These are phyloP conservation scores for Aegilops sharonensis DNA, from an alignment of 176 grass and related monocot species.

Conservation along the genomic window DNA sequence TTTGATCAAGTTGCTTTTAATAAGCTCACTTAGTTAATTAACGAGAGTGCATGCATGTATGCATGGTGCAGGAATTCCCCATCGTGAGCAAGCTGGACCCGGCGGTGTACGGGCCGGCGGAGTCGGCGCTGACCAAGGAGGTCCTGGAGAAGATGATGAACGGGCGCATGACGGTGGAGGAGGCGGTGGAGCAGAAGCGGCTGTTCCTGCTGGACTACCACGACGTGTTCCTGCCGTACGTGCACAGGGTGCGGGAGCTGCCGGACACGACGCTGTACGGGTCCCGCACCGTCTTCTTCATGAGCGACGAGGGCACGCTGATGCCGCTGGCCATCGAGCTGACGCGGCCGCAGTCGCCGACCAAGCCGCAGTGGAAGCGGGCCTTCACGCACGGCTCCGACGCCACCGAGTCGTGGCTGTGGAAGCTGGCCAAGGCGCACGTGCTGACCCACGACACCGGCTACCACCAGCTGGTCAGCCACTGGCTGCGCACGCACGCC, in stretches of 20 bases:
- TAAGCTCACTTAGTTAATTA: not conserved
- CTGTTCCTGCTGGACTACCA: slow-evolving; percentile 88
- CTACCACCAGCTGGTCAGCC: slow-evolving; percentile 83
- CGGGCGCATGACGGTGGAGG: slow-evolving; percentile 44
- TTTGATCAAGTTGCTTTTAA: no score
- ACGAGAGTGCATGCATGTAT: not conserved
- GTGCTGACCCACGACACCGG: slow-evolving; percentile 69
- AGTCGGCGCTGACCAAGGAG: slow-evolving; percentile 62
- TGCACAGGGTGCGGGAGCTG: slow-evolving; percentile 54
- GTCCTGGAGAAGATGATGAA: slow-evolving; percentile 61
- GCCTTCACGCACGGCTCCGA: slow-evolving; percentile 56
- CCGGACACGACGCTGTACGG: slow-evolving; percentile 55
- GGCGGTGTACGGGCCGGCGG: slow-evolving; percentile 57
- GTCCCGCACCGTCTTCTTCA: slow-evolving; percentile 72
- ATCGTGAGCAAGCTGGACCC: slow-evolving; percentile 81
- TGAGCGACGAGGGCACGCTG: slow-evolving; percentile 46
- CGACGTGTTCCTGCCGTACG: slow-evolving; percentile 74
- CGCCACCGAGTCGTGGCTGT: slow-evolving; percentile 69
- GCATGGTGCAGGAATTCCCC: slow-evolving; percentile 60
- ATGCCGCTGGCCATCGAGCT: slow-evolving; percentile 73
- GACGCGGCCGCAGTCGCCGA: slow-evolving; percentile 57
- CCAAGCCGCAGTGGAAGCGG: slow-evolving; percentile 50
- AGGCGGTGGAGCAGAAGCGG: slow-evolving; percentile 55
- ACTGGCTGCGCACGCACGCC: slow-evolving; percentile 82
- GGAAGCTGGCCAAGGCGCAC: slow-evolving; percentile 87